Percentiles rank a stretch among this genome's conserved stretches.
Evolutionary conservation across 2,329 filamentous ascomycete species (phyloP).

Genomic region (Reticulascus tulasneorum): DNA sequence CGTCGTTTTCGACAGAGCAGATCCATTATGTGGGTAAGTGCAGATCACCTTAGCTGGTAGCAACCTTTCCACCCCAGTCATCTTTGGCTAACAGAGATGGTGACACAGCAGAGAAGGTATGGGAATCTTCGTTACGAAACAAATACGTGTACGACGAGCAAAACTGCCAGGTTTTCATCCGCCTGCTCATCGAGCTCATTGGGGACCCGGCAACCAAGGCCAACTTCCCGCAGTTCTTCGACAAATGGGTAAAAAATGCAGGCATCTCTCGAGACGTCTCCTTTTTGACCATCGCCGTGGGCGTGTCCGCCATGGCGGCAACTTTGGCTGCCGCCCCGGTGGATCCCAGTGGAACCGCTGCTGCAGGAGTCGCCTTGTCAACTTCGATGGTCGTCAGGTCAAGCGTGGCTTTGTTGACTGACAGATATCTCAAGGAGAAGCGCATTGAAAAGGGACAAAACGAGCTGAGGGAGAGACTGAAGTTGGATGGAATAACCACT

Average conservation of each 20-base stretch:
- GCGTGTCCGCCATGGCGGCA: conserved; percentile 1
- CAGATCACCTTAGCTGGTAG: no score
- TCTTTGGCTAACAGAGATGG: no score
- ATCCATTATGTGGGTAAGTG: no score
- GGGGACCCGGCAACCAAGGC: conserved; percentile 5
- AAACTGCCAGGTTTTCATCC: conserved; percentile 11
- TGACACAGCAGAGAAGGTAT: conserved; percentile 3
- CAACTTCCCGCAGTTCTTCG: conserved; percentile 6
- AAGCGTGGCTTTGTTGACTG: no score
- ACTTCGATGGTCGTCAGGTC: no score
- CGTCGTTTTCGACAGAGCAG: no score
- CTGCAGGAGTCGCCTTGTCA: conserved; percentile 3
- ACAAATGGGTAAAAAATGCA: conserved; percentile 5
- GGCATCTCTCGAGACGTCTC: conserved; percentile 6
- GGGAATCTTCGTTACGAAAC: conserved; percentile 1
- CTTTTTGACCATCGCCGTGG: conserved; percentile 2
- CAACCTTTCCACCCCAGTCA: no score
- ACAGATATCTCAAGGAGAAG: no score
- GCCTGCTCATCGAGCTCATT: conserved; percentile 9
- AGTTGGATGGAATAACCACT: no score
- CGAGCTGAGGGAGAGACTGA: no score
- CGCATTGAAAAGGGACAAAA: no score
- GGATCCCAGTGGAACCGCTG: not conserved
- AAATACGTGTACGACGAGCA: conserved; percentile 11
- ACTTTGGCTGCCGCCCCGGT: not conserved